These are phyloP conservation scores for Spergularia azorica DNA, from an alignment of 179 eudicot genomes.

Conservation along the genomic window DNA sequence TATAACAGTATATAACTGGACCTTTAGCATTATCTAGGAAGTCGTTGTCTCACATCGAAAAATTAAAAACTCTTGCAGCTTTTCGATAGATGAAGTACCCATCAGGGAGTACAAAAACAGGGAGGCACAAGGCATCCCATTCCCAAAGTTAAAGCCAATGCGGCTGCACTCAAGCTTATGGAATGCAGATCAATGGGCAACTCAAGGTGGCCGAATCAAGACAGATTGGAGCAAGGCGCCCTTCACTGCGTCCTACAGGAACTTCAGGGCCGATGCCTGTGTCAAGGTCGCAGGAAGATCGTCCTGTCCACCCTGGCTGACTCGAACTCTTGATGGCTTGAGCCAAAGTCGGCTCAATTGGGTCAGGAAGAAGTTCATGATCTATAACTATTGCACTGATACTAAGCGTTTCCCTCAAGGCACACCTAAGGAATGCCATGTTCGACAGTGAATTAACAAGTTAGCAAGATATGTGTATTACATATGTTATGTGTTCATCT, in stretches of 20 bases:
- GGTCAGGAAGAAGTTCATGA: slow-evolving; percentile 34
- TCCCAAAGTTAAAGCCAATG: slow-evolving; percentile 36
- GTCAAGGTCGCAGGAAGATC: slow-evolving; percentile 18
- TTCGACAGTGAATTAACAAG: neutral
- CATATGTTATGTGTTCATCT: neutral
- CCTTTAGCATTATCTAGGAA: no score
- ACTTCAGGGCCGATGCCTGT: slow-evolving; percentile 38
- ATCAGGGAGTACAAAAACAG: slow-evolving; percentile 43
- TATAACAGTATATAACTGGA: no score
- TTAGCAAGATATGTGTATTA: no score
- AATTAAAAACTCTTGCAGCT: slow-evolving; percentile 18
- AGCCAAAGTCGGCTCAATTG: slow-evolving; percentile 25
- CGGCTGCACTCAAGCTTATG: slow-evolving; percentile 39
- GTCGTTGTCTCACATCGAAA: no score
- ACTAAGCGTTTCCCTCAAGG: slow-evolving; percentile 34
- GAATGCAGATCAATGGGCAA: slow-evolving; percentile 45
- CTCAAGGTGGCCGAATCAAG: slow-evolving; percentile 41
- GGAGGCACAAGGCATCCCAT: slow-evolving; percentile 34
- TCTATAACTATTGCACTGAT: slow-evolving; percentile 36
- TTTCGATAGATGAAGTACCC: slow-evolving; percentile 36
- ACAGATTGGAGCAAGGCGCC: slow-evolving; percentile 39
- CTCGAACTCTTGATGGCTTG: slow-evolving; percentile 19
- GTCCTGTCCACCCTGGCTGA: slow-evolving; percentile 25
- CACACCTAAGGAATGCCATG: slow-evolving; percentile 34
- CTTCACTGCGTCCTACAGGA: slow-evolving; percentile 30